Evolutionary conservation across 2,329 filamentous ascomycete genomes (phyloP).

Genomic region (Apiospora saccharicola): DNA sequence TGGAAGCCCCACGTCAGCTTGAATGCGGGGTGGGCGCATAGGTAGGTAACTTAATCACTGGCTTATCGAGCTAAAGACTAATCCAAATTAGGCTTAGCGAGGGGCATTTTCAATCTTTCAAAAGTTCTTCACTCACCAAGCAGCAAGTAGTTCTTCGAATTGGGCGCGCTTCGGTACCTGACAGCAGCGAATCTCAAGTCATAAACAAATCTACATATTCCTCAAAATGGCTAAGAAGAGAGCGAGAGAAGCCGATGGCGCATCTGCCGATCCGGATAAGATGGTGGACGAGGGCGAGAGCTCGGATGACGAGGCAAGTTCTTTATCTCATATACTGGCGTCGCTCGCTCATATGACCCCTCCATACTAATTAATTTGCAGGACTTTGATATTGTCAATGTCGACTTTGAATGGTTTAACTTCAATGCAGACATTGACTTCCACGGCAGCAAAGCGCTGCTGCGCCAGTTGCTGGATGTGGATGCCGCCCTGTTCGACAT

Average conservation of each 20-base stretch:
- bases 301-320: conserved; percentile 60
- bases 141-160: not conserved
- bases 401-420: conserved; percentile 99
- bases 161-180: conserved; percentile 1
- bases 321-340: not conserved
- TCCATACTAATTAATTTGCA: conserved; percentile 44
- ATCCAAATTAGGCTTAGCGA: conserved; percentile 17
- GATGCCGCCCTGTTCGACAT: conserved; percentile 88
- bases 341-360: not conserved
- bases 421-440: conserved; percentile 90
- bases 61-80: not conserved
- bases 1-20: conserved; percentile 1
- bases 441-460: conserved; percentile 88
- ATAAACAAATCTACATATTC: conserved; percentile 1
- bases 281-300: conserved; percentile 56
- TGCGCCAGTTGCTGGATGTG: conserved; percentile 91
- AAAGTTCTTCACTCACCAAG: conserved; percentile 22
- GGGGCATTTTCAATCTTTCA: conserved; percentile 20
- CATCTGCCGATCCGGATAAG: conserved; percentile 55
- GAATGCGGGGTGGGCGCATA: not conserved
- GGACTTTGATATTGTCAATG: conserved; percentile 91
- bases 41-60: too few relatives aligned
- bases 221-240: conserved; percentile 58
- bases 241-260: conserved; percentile 54
- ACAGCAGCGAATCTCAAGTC: conserved; percentile 13